Percentiles rank a stretch among this genome's conserved stretches.
Conservation (phyloP, 495 filamentous ascomycete genomes). For the Aspergillus diversus region DNA sequence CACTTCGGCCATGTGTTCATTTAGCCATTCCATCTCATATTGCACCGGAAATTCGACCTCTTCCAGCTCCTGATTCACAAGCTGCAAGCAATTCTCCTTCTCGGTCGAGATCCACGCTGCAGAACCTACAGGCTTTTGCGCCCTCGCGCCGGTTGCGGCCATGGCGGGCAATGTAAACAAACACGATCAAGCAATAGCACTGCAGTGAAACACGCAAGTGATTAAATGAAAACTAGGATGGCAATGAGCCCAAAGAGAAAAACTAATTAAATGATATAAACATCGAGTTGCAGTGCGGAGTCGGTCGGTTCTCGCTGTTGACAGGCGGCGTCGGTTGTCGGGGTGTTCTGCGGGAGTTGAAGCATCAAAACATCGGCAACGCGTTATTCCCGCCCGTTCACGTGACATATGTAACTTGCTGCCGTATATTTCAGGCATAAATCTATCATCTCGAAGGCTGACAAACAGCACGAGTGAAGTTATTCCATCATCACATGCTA, state of each 20-base stretch:
- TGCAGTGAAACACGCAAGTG: slow-evolving; percentile 1
- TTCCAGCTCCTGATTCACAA: slow-evolving; percentile 75
- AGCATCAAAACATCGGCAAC: slow-evolving; percentile 36
- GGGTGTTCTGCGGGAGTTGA: slow-evolving; percentile 21
- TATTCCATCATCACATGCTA: too few relatives aligned
- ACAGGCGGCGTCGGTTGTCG: slow-evolving; percentile 16
- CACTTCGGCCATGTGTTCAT: slow-evolving; percentile 95
- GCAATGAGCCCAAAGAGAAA: slow-evolving; percentile 11
- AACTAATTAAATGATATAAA: slow-evolving; percentile 1
- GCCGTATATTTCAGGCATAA: too few relatives aligned
- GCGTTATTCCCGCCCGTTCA: slow-evolving; percentile 27
- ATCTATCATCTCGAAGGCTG: too few relatives aligned
- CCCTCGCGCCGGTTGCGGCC: slow-evolving; percentile 51
- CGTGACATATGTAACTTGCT: slow-evolving; percentile 20
- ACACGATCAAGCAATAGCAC: slow-evolving; percentile 23
- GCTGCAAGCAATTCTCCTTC: slow-evolving; percentile 62
- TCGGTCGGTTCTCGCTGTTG: slow-evolving; percentile 14
- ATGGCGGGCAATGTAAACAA: slow-evolving; percentile 50
- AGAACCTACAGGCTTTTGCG: slow-evolving; percentile 63
- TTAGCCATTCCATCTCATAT: slow-evolving; percentile 93
- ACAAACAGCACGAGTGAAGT: too few relatives aligned
- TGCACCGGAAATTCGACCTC: slow-evolving; percentile 86
- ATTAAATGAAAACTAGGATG: slow-evolving; percentile 5
- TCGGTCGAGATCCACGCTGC: slow-evolving; percentile 69
- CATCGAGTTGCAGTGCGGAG: slow-evolving; percentile 20